A percentile compares a stretch with the other conserved stretches of the same genome.
Evolutionary conservation across 192 early-diverging fungal species (phyloP).

Genomic region (Mortierella hygrophila): DNA sequence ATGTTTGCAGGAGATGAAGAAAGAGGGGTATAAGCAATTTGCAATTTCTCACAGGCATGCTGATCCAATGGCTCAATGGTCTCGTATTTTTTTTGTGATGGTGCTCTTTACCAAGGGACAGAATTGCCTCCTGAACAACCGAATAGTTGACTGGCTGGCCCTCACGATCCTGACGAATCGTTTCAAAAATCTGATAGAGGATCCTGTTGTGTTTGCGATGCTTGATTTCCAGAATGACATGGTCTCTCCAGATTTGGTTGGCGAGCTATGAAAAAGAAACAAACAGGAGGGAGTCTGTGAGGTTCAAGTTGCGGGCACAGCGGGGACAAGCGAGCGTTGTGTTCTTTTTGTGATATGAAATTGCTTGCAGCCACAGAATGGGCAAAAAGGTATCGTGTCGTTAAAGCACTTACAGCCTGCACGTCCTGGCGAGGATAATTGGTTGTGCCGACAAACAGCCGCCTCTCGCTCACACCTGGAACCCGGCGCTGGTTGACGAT

Average conservation of each 20-base stretch:
- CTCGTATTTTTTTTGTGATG: neutral
- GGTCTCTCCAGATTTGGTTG: conserved; percentile 79
- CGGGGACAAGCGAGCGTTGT: neutral
- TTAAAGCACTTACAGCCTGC: conserved; percentile 67
- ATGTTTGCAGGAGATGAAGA: neutral
- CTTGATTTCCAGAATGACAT: conserved; percentile 72
- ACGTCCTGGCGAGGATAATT: conserved; percentile 71
- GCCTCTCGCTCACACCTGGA: conserved; percentile 33
- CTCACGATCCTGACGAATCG: conserved; percentile 76
- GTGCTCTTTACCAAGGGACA: conserved; percentile 69
- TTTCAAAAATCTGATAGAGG: conserved; percentile 76
- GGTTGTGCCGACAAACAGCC: conserved; percentile 57
- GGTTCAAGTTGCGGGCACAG: neutral
- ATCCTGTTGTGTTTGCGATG: conserved; percentile 70
- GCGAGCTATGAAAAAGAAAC: conserved; percentile 65
- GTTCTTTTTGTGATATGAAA: neutral
- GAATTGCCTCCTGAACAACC: conserved; percentile 64
- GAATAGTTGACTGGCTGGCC: conserved; percentile 67
- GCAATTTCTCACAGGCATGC: neutral
- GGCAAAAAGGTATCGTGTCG: neutral
- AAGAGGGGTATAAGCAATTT: neutral
- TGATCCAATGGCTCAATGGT: neutral
- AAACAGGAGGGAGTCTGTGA: neutral
- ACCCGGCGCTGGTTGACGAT: conserved; percentile 59
- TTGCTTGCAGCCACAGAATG: neutral